phyloP scores from a whole-genome alignment of 371 early-diverging fungal species.

The Coemansia sp. region DNA sequence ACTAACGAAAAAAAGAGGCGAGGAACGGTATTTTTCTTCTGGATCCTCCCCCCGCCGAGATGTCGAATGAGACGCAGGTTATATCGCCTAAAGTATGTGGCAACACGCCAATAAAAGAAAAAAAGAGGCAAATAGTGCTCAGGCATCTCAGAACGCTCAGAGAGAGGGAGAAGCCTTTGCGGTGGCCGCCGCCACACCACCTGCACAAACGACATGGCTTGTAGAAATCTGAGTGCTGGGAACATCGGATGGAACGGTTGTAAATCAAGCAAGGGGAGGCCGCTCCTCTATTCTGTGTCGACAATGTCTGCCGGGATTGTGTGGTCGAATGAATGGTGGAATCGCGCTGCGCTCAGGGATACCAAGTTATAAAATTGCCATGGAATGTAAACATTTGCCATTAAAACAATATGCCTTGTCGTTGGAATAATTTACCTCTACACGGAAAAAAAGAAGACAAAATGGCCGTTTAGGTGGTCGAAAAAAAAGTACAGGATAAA shows the following conservation, averaged over 20 bases:
- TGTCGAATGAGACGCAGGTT: neutral
- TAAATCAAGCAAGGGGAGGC: neutral
- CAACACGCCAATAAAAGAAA: neutral
- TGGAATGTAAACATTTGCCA: neutral
- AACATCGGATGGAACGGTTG: neutral
- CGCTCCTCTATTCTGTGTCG: neutral
- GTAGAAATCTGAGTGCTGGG: slow-evolving; percentile 15
- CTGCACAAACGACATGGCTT: slow-evolving; percentile 13
- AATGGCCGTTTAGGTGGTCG: neutral
- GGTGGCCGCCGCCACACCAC: slow-evolving; percentile 5
- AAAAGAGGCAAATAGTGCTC: slow-evolving; percentile 4
- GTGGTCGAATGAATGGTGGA: neutral
- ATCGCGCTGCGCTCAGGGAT: slow-evolving; percentile 6
- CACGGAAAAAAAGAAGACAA: no score
- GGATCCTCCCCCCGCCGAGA: neutral
- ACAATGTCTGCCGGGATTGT: neutral
- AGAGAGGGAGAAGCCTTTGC: neutral
- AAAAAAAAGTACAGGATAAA: neutral
- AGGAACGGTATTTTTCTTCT: no score
- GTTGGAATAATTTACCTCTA: no score
- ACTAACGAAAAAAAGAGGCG: no score
- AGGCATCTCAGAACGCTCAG: neutral
- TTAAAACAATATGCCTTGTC: no score
- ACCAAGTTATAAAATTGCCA: neutral
- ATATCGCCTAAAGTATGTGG: neutral